Percentiles rank a stretch among this genome's conserved stretches.
These are phyloP conservation scores for Cladosporium sp. DNA, from an alignment of 2,329 filamentous ascomycete species.

Conservation along the genomic window DNA sequence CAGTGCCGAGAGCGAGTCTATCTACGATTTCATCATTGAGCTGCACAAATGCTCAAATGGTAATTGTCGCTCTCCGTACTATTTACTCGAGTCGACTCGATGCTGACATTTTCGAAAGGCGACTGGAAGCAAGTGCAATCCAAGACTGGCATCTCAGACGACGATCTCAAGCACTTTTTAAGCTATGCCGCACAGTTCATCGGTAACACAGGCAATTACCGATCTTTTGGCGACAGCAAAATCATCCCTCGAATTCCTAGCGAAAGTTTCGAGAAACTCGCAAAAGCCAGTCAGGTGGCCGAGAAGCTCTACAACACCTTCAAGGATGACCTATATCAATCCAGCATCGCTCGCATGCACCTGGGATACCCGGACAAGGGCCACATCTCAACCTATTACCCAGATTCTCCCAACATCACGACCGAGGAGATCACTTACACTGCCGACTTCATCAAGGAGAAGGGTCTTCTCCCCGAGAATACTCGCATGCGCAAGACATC, in stretches of 20 bases:
- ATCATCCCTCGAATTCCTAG: conserved; percentile 47
- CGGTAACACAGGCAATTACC: conserved; percentile 53
- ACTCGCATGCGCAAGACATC: conserved; percentile 44
- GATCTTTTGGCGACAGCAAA: conserved; percentile 48
- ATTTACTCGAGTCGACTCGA: not conserved
- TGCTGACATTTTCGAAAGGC: conserved; percentile 30
- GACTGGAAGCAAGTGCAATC: conserved; percentile 46
- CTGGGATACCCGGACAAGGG: conserved; percentile 47
- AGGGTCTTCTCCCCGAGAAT: conserved; percentile 47
- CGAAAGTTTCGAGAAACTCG: conserved; percentile 42
- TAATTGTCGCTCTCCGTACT: conserved; percentile 6
- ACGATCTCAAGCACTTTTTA: conserved; percentile 38
- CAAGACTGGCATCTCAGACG: conserved; percentile 38
- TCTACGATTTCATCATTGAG: conserved; percentile 53
- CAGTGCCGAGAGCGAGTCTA: conserved; percentile 48
- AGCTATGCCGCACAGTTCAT: conserved; percentile 46
- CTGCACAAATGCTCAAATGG: conserved; percentile 43
- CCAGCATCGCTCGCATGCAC: conserved; percentile 41
- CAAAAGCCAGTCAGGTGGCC: conserved; percentile 36
- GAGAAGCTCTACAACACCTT: conserved; percentile 40
- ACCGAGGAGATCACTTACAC: conserved; percentile 45
- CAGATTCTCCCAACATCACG: conserved; percentile 45
- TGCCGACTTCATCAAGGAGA: conserved; percentile 45
- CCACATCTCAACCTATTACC: conserved; percentile 49
- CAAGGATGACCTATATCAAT: conserved; percentile 44